Evolutionary conservation across 495 filamentous ascomycete genomes (phyloP), one percentile per base, ranked within the genome.

Genomic region (Cladorrhinum samala): DNA sequence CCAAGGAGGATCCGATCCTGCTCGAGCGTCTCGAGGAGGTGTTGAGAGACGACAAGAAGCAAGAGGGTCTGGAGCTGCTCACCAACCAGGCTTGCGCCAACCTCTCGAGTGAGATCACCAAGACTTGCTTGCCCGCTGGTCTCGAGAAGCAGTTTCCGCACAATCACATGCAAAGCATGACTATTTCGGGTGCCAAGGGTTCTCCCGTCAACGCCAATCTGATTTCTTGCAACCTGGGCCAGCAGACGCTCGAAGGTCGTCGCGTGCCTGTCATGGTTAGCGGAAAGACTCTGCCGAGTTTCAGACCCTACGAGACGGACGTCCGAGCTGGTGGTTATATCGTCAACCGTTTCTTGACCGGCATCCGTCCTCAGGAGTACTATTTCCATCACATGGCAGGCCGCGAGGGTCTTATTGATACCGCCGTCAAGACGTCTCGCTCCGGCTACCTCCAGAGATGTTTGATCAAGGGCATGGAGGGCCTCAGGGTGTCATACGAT

Each of bases 311-410:
- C 59, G 94, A 97, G 49, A 90, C 90, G 2, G 83, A 87, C 56
- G 80, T 95, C 3, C 78, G 93, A 62, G 93, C 94, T 27, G 94
- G 93, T 57, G 94, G 94, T 24, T 99, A 96, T 67, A 85, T 99
- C 49, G 85, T 85, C 27, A 85, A 95, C 68, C 91, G 94, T 66
- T 99, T 97, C 80, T 88, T 99, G 80, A 97, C 94, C 14, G 94
- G 94, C 50, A 88, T 99, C 52, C 84, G 92, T 52, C 94, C 94
- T 21, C 94, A 99, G 66, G 94, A 97, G 67, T 97, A 94, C 69
- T 99, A 89, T 71, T 99, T 99, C 80, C 94, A 99, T 81, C 88
- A 92, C 65, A 99, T 99, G 94, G 92, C 92, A 60, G 94, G 94
- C 65, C 83, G 94, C 70, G 94, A 99, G 76, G 94, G 94, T 75